Conservation (phyloP, 2,329 filamentous ascomycete genomes). For the Chaetomiaceae sp. region DNA sequence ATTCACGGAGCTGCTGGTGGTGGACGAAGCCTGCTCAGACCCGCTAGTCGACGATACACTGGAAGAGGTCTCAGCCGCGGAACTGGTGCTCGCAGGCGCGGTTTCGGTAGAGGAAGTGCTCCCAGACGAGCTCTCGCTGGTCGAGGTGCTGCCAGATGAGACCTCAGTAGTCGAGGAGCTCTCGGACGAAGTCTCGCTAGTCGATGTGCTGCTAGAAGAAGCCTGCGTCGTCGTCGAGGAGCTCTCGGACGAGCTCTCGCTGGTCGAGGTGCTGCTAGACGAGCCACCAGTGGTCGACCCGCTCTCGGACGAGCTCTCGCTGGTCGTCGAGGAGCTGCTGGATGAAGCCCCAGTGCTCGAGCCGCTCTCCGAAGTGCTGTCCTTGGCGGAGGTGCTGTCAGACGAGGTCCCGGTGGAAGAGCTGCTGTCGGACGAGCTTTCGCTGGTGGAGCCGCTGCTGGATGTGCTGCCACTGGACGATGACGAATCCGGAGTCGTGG, state of each 20-base stretch:
- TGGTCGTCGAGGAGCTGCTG: not conserved
- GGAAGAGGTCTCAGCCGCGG: not conserved
- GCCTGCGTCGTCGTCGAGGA: not conserved
- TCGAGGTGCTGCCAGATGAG: not conserved
- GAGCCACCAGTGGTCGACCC: not conserved
- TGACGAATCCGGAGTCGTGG: not conserved
- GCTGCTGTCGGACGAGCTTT: not conserved
- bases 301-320: not conserved
- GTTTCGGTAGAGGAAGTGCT: not conserved
- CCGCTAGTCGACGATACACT: not conserved
- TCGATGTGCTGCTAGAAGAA: not conserved
- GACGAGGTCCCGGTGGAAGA: not conserved
- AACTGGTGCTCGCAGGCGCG: not conserved
- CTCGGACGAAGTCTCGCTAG: not conserved
- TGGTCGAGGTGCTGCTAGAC: not conserved
- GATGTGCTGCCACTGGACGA: not conserved
- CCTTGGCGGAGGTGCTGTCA: not conserved
- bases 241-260: not conserved
- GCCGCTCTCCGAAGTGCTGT: not conserved
- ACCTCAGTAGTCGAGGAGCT: not conserved
- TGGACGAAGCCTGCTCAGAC: not conserved
- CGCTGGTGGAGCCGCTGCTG: not conserved
- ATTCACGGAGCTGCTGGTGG: not conserved
- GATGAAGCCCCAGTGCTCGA: not conserved
- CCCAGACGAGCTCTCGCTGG: not conserved